These are phyloP conservation scores for Volvox africanus DNA, from an alignment of 139 green algal species.

Conservation along the genomic window DNA sequence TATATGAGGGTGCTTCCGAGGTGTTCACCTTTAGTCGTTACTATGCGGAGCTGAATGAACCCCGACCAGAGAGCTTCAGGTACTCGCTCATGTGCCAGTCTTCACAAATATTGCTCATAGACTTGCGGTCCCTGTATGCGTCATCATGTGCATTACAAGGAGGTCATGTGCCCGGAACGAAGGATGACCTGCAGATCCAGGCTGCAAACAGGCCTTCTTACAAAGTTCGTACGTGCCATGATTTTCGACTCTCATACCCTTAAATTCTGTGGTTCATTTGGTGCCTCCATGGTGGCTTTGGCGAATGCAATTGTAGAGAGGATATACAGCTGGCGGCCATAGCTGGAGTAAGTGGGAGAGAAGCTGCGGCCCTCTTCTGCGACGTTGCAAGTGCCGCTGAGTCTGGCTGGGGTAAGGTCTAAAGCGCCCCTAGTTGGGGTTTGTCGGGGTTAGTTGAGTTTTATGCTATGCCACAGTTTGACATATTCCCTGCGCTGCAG, in stretches of 20 bases:
- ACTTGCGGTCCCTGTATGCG: no score
- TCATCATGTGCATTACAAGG: no score
- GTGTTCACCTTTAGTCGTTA: conserved; percentile 73
- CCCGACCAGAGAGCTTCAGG: conserved; percentile 90
- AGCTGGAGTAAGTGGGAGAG: not conserved
- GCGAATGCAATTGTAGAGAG: conserved; percentile 57
- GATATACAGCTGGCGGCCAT: conserved; percentile 52
- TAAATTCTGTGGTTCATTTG: no score
- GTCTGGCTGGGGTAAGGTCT: conserved; percentile 83
- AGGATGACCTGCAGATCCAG: no score
- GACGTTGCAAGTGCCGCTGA: conserved; percentile 91
- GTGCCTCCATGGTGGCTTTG: no score
- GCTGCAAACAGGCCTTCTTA: no score
- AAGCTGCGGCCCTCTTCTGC: conserved; percentile 68
- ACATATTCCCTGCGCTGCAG: not conserved
- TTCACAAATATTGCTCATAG: no score
- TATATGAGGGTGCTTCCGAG: not conserved
- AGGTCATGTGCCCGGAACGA: no score
- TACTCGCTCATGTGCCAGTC: not conserved
- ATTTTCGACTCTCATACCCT: no score
- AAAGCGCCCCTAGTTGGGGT: no score
- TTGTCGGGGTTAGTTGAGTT: not conserved
- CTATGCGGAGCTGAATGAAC: conserved; percentile 77
- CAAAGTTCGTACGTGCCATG: no score
- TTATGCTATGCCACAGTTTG: no score